These are phyloP conservation scores for Insectozyma bohioensis DNA, from an alignment of 1,139 yeast genomes.

Conservation along the genomic window DNA sequence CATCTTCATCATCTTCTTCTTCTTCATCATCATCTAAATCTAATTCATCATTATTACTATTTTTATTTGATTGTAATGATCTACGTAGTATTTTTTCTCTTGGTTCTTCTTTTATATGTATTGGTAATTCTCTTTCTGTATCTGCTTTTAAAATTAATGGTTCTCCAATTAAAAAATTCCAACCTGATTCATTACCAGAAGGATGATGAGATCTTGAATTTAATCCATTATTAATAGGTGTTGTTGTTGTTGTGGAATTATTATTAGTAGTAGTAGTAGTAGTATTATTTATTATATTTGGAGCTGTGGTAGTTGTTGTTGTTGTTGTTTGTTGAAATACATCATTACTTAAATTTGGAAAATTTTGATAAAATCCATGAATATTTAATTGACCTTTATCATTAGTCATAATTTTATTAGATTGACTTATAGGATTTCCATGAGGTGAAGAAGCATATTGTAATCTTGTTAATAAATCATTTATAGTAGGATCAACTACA, in stretches of 20 bases:
- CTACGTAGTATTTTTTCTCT: constrained; percentile 1
- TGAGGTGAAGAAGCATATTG: constrained; percentile 59
- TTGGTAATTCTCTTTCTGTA: constrained; percentile 4
- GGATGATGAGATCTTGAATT: constrained; percentile 12
- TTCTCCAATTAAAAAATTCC: constrained; percentile 39
- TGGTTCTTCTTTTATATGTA: constrained; percentile 8
- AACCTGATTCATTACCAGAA: constrained; percentile 25
- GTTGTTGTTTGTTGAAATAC: constrained; percentile 22
- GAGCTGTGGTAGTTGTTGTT: background rate
- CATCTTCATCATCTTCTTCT: constrained; percentile 11
- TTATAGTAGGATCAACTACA: constrained; percentile 54
- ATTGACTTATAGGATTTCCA: constrained; percentile 43
- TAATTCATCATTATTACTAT: no score
- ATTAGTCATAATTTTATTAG: constrained; percentile 37
- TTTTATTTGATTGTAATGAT: constrained; percentile 1
- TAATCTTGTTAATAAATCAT: constrained; percentile 48
- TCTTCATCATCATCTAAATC: no score
- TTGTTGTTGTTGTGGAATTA: no score
- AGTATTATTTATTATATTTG: no score
- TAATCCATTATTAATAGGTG: constrained; percentile 3
- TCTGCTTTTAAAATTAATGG: constrained; percentile 15
- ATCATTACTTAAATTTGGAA: constrained; percentile 46
- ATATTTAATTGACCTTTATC: constrained; percentile 46
- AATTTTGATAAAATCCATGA: constrained; percentile 41
- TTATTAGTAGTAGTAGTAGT: no score